Conservation (phyloP, 768 basidiomycete genomes). For the Leccinum rimulosum region DNA sequence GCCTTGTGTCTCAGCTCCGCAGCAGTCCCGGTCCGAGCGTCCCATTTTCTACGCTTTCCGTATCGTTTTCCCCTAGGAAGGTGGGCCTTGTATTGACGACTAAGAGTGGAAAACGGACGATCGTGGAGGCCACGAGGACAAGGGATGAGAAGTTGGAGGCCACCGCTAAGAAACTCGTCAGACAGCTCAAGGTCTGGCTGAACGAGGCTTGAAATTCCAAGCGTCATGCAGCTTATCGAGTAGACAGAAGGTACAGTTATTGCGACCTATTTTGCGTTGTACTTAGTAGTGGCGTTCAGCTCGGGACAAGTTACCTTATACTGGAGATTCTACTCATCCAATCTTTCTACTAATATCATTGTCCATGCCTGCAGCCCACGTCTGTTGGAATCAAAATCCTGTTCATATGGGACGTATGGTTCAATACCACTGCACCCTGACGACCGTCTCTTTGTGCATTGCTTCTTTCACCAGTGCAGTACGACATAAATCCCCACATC, state of each 20-base stretch:
- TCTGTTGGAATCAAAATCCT: not conserved
- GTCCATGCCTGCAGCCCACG: no score
- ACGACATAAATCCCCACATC: no score
- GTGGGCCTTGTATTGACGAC: constrained; percentile 36
- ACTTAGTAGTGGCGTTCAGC: not conserved
- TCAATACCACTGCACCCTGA: no score
- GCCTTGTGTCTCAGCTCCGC: not conserved
- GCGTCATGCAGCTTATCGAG: not conserved
- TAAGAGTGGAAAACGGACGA: constrained; percentile 44
- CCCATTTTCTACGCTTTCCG: constrained; percentile 37
- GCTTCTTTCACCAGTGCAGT: no score
- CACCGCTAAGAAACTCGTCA: constrained; percentile 51
- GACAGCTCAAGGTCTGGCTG: constrained; percentile 46
- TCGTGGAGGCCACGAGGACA: constrained; percentile 50
- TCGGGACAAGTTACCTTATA: not conserved
- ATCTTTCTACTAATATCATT: not conserved
- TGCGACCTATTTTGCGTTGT: not conserved
- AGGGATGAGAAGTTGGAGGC: constrained; percentile 41
- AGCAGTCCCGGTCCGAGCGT: constrained; percentile 12
- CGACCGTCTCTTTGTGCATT: no score
- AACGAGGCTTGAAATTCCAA: constrained; percentile 10
- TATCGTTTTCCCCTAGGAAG: no score
- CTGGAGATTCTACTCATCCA: not conserved
- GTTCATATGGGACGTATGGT: no score
- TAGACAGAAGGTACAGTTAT: not conserved